Conservation (phyloP, 352 stramenopile genomes). For the Discostella stelligera region DNA sequence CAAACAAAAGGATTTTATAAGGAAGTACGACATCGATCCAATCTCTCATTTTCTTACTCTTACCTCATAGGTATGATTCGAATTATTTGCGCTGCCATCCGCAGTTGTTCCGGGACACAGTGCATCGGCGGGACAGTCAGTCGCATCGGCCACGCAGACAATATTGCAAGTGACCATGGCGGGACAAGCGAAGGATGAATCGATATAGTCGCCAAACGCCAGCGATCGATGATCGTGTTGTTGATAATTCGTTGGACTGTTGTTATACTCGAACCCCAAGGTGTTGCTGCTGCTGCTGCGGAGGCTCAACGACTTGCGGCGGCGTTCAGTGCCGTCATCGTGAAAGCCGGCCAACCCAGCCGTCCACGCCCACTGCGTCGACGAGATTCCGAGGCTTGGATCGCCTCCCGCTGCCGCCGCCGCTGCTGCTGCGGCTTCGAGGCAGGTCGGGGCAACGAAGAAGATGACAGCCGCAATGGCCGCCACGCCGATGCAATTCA, state of each 20-base stretch:
- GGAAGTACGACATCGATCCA: not conserved
- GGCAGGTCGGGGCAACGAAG: too few species aligned
- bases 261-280: too few species aligned
- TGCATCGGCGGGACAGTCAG: conserved; percentile 30
- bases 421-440: too few species aligned
- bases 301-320: too few species aligned
- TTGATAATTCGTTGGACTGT: too few species aligned
- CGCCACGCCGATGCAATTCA: too few species aligned
- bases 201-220: conserved; percentile 40
- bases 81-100: not conserved
- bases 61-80: not conserved
- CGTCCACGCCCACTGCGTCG: too few species aligned
- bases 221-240: conserved; percentile 7
- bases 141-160: conserved; percentile 34
- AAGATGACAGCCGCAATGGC: too few species aligned
- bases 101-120: conserved; percentile 14
- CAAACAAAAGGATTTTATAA: not conserved
- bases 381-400: too few species aligned
- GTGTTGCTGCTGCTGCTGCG: not conserved
- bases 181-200: conserved; percentile 41
- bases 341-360: too few species aligned
- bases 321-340: too few species aligned
- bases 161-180: conserved; percentile 35
- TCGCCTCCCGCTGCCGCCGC: too few species aligned
- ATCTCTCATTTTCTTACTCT: not conserved